Conservation (phyloP, 306 rosid species). For the Rosa rugosa region DNA sequence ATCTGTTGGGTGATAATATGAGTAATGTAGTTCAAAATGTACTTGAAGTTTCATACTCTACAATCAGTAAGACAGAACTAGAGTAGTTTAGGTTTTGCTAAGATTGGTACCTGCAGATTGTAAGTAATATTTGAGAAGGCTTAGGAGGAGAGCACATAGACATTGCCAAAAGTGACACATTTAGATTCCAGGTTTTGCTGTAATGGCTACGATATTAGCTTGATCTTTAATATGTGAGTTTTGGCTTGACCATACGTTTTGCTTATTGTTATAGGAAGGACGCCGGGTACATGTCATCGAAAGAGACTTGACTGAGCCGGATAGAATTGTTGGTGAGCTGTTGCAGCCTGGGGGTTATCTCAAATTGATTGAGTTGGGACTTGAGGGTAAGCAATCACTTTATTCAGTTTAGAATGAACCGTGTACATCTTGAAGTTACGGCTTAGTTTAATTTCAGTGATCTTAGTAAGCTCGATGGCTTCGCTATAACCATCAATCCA, state of each 20-base stretch:
- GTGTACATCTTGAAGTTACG: too few species aligned
- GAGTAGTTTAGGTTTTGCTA: neutral
- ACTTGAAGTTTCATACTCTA: too few species aligned
- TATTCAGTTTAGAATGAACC: too few species aligned
- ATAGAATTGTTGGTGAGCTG: conserved; percentile 82
- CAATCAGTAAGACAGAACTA: too few species aligned
- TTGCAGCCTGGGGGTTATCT: conserved; percentile 93
- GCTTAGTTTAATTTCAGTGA: too few species aligned
- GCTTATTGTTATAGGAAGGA: conserved; percentile 56
- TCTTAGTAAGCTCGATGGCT: too few species aligned
- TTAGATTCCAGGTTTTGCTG: neutral
- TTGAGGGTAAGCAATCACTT: conserved; percentile 67
- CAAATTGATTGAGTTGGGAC: conserved; percentile 66
- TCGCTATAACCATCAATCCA: too few species aligned
- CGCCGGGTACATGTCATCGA: conserved; percentile 71
- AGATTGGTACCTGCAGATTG: too few species aligned
- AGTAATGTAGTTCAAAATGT: neutral
- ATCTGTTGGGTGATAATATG: neutral
- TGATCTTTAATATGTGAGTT: neutral
- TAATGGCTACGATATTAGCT: too few species aligned
- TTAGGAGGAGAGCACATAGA: neutral
- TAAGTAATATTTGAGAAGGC: neutral
- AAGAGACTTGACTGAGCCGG: conserved; percentile 78
- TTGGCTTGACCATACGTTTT: neutral
- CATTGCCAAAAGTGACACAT: neutral